Evolutionary conservation across 2,329 filamentous ascomycete species (phyloP).

Genomic region (Paecilomyces variotii): DNA sequence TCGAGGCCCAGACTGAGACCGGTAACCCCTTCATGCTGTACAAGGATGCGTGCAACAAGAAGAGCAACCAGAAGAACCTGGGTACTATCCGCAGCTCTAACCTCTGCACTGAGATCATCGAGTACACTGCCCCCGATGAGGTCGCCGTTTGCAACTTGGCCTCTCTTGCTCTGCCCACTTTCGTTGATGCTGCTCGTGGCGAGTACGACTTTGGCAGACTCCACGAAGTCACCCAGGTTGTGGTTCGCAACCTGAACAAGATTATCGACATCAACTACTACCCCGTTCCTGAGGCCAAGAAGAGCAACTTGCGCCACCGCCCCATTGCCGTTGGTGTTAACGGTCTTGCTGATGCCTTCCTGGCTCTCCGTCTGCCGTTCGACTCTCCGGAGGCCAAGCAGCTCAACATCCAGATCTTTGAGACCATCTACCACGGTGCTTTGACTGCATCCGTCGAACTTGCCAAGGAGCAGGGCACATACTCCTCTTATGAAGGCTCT

Average conservation of each 20-base stretch:
- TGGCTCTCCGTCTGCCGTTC: slow-evolving; percentile 92
- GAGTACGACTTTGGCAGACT: slow-evolving; percentile 94
- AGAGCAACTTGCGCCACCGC: slow-evolving; percentile 95
- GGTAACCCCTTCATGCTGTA: slow-evolving; percentile 99
- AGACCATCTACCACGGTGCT: slow-evolving; percentile 97
- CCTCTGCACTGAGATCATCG: slow-evolving; percentile 96
- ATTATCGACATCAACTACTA: slow-evolving; percentile 99
- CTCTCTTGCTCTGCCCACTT: slow-evolving; percentile 84
- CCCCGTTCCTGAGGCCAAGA: slow-evolving; percentile 85
- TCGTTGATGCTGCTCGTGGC: slow-evolving; percentile 75
- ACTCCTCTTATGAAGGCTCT: slow-evolving; percentile 85
- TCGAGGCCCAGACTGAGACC: slow-evolving; percentile 97
- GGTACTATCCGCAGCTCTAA: slow-evolving; percentile 98
- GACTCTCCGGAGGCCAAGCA: slow-evolving; percentile 90
- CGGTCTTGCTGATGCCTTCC: slow-evolving; percentile 95
- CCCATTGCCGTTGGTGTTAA: slow-evolving; percentile 96
- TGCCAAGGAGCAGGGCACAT: slow-evolving; percentile 74
- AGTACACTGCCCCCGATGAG: slow-evolving; percentile 95
- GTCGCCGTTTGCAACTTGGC: slow-evolving; percentile 98
- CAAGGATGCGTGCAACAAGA: slow-evolving; percentile 96
- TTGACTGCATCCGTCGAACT: slow-evolving; percentile 82
- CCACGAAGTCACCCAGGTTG: slow-evolving; percentile 85
- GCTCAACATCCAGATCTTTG: slow-evolving; percentile 97
- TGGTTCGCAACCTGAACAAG: slow-evolving; percentile 93
- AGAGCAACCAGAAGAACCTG: slow-evolving; percentile 99